Evolutionary conservation across 73 alveolate genomes (phyloP), one percentile per base, ranked within the genome.

Genomic region (Tetrahymena thermophila): DNA sequence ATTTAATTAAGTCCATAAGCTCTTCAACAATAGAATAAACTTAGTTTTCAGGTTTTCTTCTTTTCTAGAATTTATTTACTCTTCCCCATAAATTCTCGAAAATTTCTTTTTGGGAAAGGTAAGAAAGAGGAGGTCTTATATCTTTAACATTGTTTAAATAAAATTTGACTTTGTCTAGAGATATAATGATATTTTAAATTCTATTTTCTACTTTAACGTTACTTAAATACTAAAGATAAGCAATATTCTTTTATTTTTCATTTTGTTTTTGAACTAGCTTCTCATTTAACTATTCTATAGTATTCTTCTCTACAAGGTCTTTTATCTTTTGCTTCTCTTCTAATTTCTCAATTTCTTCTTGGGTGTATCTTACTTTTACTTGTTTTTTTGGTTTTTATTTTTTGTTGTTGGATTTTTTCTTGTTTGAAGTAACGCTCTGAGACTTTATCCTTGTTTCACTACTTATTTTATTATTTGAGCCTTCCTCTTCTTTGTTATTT

Each of bases 361-460:
- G n/a, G 11, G 89, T 71, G 31, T 28, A 71, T 71, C 37, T 71
- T 4, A 71, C 37, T 71, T 71, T 71, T 7, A 71, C 89, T 71
- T 25, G 89, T 31, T 71, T 71, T 71, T 71, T 71, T 23, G 89
- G 89, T 31, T 71, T 71, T 71, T 71, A 71, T n/a, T 94, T 25
- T 35, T 37, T 37, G 15, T 17, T 35, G 57, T 35, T 94, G 34
- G 89, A 83, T 96, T n/a, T 89, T 38, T 85, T 93, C 95, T 89
- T 97, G 95, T 84, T 96, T 96, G 95, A 97, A 95, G 85, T 89
- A 93, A 98, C 98, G 95, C 34, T 95, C 93, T 94, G 35, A 56
- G n/a, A 96, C 98, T 93, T 97, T 97, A 97, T 98, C 95, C 83
- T 97, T 85, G 94, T 96, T 97, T 35, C 97, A 96, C 58, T 96